Base-by-base conservation (phyloP, 2,329 filamentous ascomycete species). In the Sporothrix euskadiensis region DNA sequence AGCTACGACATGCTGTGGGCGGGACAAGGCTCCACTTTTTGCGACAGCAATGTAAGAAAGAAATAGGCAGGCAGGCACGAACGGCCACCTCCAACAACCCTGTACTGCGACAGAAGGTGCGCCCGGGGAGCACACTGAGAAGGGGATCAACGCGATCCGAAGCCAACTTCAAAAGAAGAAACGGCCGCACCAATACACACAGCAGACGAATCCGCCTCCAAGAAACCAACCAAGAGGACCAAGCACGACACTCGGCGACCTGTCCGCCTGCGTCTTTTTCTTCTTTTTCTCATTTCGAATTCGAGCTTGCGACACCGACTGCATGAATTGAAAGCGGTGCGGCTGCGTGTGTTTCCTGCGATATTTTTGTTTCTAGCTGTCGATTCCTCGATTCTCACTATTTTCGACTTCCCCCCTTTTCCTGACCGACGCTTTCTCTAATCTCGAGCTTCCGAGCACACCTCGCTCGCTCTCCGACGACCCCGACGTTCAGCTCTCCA, bases 1-100 rank as follows among this genome's bases (percentile, higher is more conserved):
- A 54, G 52, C 74, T 75, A 70, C 71, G 71, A 75, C 69, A 65
- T 70, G 71, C 71, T 73, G 22, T 35, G 12, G 39, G 52, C 61
- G 26, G 71, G 71, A 73, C 39, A 35, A 71, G 47, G 69, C 49
- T 32, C 35, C 68, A 73, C 61, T 59, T 71, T 71, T 47, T 9
- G 68, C 32, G 68, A 70, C 35, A 57, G 54, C 54, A 70, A 65
- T 32, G 68, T 30, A 70, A 56, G n/a, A 57, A 26, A n/a, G 10
- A 35, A 39, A 49, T 54, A 69, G 66, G 68, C 69, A 71, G 69
- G 54, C 69, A 56, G 26, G 30, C 30, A 69, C 30, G 16, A 44
- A 49, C 49, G 22, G 30, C 16, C 39, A 66, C 12, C 49, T 30
- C 16, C 19, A 12, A 30, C 26, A 26, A 2, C 26, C 26, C 26